Percentiles rank a stretch among this genome's conserved stretches.
Evolutionary conservation across 129 eudicot species (phyloP).

Genomic region (Dittrichia graveolens): DNA sequence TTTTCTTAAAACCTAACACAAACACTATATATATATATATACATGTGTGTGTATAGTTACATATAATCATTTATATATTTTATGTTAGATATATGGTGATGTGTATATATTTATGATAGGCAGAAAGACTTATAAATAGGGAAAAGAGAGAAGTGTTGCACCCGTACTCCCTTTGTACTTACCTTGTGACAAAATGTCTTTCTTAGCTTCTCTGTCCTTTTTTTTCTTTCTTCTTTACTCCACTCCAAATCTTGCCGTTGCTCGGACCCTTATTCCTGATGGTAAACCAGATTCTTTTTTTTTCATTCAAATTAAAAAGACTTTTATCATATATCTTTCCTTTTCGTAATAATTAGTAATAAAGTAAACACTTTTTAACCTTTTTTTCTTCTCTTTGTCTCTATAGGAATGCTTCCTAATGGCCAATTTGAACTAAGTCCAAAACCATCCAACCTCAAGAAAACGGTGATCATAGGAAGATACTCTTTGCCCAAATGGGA

Average conservation of each 20-base stretch:
- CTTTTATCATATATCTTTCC: too few species aligned
- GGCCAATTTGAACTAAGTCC: slow-evolving; percentile 55
- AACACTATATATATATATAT: too few species aligned
- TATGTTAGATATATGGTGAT: too few species aligned
- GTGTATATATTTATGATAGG: neutral
- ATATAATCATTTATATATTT: too few species aligned
- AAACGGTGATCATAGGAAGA: slow-evolving; percentile 41
- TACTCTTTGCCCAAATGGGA: slow-evolving; percentile 61
- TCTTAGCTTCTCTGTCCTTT: slow-evolving; percentile 21
- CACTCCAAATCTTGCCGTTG: neutral
- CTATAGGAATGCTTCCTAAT: slow-evolving; percentile 48
- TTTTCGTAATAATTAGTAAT: too few species aligned
- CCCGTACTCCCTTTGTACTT: slow-evolving; percentile 32
- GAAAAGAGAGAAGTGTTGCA: slow-evolving; percentile 1
- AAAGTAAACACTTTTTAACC: neutral
- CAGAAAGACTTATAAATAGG: slow-evolving; percentile 30
- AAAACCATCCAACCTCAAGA: slow-evolving; percentile 39
- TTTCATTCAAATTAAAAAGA: neutral
- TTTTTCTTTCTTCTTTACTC: slow-evolving; percentile 19
- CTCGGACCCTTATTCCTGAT: slow-evolving; percentile 16
- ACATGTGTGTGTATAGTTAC: too few species aligned
- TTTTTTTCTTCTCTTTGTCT: neutral
- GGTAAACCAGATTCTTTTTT: slow-evolving; percentile 15
- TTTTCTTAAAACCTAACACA: too few species aligned
- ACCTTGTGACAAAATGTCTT: slow-evolving; percentile 17